Evolutionary conservation across 345 rosid species (phyloP), one percentile per base, ranked within the genome.

Genomic region (Excoecaria cochinchinensis): DNA sequence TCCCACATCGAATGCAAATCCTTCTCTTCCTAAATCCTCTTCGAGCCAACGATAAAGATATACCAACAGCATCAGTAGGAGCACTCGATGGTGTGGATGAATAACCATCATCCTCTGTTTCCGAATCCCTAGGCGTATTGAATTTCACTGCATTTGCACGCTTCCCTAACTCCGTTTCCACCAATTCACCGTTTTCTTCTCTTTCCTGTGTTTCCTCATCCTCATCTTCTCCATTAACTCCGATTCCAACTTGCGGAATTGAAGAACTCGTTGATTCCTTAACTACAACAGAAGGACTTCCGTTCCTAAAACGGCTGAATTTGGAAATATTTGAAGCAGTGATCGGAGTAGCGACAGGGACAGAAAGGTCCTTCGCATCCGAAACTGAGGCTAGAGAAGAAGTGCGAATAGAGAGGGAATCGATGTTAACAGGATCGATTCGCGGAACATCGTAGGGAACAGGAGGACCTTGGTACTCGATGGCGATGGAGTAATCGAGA

Each of bases 381-480:
- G 79, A 77, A 62, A 57, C 42, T 2, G 77, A 72, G 38, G 19
- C 76, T 1, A 71, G 69, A 21, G 87, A 75, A 24, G 78, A 69
- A 57, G 79, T 44, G 0, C 75, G 73, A 2, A 69, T 38, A 38
- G 84, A 60, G n/a, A 61, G 63, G 10, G 84, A 71, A 12, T 79
- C 64, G 36, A 84, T 21, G 22, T 77, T 63, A 15, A 89, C 48
- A 25, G 93, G 93, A 56, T 86, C 85, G 21, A 84, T 77, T 8
- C 76, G 76, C 11, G 93, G 93, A 76, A 89, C 81, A 15, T 78
- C 79, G 74, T 78, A 86, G 22, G 85, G 51, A n/a, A 89, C 55
- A 0, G 91, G 85, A 59, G 93, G 93, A 3, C 90, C 93, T 47
- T 85, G 78, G 72, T 89, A 89, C 56, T 82, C 87, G 8, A 89